Conservation (phyloP, 768 basidiomycete species). For the Rhizopogon vinicolor region DNA sequence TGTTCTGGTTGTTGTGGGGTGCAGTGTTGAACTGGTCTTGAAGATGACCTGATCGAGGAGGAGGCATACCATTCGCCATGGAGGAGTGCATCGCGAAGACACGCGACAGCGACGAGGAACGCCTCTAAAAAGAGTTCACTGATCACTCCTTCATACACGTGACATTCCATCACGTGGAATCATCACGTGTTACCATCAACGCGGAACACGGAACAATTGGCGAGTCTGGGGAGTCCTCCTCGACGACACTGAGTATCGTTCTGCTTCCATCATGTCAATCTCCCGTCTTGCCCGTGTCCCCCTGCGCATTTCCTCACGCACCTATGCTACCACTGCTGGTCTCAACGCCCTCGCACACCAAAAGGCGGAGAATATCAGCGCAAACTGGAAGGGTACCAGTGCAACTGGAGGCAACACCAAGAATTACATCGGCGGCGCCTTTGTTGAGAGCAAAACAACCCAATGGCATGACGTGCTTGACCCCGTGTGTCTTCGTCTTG, state of each 20-base stretch:
- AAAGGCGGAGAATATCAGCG: constrained; percentile 65
- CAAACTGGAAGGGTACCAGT: constrained; percentile 83
- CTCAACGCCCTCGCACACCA: constrained; percentile 52
- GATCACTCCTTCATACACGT: constrained; percentile 7
- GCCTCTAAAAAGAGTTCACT: constrained; percentile 1
- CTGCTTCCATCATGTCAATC: constrained; percentile 17
- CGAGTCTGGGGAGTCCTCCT: too few relatives aligned
- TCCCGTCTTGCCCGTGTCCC: constrained; percentile 13
- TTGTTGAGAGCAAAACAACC: constrained; percentile 71
- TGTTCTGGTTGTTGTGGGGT: constrained; percentile 12
- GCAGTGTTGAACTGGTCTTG: constrained; percentile 13
- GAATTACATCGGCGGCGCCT: constrained; percentile 90
- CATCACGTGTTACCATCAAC: background rate
- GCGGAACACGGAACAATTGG: background rate
- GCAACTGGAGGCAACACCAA: constrained; percentile 84
- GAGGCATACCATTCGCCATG: constrained; percentile 8
- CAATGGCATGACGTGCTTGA: constrained; percentile 88
- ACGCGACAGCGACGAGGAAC: background rate
- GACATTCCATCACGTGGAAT: background rate
- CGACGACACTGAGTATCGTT: background rate
- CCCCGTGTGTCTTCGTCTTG: constrained; percentile 53
- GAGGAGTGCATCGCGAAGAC: background rate
- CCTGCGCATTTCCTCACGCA: constrained; percentile 11
- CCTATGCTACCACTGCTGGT: constrained; percentile 46
- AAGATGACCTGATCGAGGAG: constrained; percentile 14